Percentiles rank a stretch among this genome's conserved stretches.
Evolutionary conservation across 495 filamentous ascomycete genomes (phyloP).

Genomic region (Filosporella fistucella): DNA sequence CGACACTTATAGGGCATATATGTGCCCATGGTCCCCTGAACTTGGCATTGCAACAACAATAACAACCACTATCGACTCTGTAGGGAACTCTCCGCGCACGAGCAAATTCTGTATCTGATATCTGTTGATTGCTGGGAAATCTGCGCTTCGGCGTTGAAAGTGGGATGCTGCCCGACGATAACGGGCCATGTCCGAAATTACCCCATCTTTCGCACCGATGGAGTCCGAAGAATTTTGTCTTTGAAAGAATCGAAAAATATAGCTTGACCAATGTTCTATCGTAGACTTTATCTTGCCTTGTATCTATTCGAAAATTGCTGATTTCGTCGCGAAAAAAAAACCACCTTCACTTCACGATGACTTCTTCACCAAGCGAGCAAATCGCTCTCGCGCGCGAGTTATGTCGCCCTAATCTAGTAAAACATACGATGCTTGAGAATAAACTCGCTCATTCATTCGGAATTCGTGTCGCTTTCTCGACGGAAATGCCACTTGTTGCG

Average conservation of each 20-base stretch:
- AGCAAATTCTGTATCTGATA: neutral
- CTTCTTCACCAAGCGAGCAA: neutral
- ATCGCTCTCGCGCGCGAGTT: neutral
- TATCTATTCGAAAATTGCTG: neutral
- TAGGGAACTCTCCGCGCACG: neutral
- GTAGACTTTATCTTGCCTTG: neutral
- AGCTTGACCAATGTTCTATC: too few relatives aligned
- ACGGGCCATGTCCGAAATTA: neutral
- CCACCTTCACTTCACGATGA: too few relatives aligned
- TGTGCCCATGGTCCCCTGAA: too few relatives aligned
- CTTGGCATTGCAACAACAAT: too few relatives aligned
- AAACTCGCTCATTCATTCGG: neutral
- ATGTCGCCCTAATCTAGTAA: neutral
- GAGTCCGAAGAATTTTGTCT: neutral
- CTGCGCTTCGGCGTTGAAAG: too few relatives aligned
- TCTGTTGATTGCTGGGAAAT: too few relatives aligned
- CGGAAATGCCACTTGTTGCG: neutral
- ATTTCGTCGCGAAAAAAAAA: too few relatives aligned
- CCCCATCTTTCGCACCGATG: neutral
- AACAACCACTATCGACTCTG: too few relatives aligned
- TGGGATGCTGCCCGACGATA: neutral
- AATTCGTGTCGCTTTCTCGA: neutral
- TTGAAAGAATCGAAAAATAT: too few relatives aligned
- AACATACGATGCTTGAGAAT: neutral
- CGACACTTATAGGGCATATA: too few relatives aligned